Conservation (phyloP, 306 rosid species). For the Chamaecrista fasciculata region DNA sequence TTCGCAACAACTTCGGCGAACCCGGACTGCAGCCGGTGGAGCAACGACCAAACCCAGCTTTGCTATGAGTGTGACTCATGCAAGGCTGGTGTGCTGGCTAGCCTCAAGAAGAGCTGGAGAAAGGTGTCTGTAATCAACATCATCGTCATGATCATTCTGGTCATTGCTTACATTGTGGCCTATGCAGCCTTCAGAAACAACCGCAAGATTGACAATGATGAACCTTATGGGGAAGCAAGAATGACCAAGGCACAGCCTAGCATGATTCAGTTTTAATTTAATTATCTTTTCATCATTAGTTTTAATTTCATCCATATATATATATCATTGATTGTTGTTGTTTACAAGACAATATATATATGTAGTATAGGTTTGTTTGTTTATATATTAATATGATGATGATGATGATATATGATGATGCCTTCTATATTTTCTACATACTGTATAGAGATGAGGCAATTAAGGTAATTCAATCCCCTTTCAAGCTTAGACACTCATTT, state of each 20-base stretch:
- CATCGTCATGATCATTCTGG: slow-evolving; percentile 42
- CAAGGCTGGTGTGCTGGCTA: slow-evolving; percentile 70
- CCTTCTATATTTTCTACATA: too few relatives aligned
- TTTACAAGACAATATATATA: too few relatives aligned
- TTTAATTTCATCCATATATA: too few relatives aligned
- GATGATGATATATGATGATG: too few relatives aligned
- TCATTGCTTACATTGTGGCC: slow-evolving; percentile 42
- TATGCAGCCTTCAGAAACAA: slow-evolving; percentile 61
- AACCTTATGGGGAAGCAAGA: slow-evolving; percentile 51
- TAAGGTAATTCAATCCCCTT: too few relatives aligned
- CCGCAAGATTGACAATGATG: slow-evolving; percentile 53
- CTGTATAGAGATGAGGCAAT: too few relatives aligned
- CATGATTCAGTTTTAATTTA: slow-evolving; percentile 33
- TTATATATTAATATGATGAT: too few relatives aligned
- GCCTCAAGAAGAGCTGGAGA: slow-evolving; percentile 69
- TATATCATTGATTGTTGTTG: too few relatives aligned
- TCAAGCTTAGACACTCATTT: too few relatives aligned
- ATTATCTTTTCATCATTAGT: too few relatives aligned
- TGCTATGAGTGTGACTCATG: slow-evolving; percentile 77
- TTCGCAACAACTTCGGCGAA: not conserved
- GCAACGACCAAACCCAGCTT: slow-evolving; percentile 55
- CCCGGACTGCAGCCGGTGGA: slow-evolving; percentile 62
- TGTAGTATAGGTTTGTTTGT: too few relatives aligned
- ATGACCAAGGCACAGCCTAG: slow-evolving; percentile 60
- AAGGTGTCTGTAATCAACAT: slow-evolving; percentile 69